Evolutionary conservation across 768 basidiomycete genomes (phyloP).

Genomic region (Termitomyces sp.): DNA sequence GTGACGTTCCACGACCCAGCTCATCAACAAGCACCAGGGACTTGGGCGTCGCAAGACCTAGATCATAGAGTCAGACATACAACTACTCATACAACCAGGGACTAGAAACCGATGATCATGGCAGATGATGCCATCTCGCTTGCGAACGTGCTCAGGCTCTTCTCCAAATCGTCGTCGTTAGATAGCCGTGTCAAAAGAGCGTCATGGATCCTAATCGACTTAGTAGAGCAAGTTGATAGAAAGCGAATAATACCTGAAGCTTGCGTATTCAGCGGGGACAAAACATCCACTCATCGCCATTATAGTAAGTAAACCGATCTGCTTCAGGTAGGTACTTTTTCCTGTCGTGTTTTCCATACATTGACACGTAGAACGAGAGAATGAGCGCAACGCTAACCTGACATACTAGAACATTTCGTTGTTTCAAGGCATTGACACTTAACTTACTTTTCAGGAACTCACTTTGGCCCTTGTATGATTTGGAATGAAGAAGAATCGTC

Average conservation of each 20-base stretch:
- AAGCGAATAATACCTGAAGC: slow-evolving; percentile 54
- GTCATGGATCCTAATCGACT: slow-evolving; percentile 62
- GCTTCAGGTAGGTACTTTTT: slow-evolving; percentile 91
- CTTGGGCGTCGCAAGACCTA: slow-evolving; percentile 64
- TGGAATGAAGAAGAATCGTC: slow-evolving; percentile 84
- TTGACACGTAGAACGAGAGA: not conserved
- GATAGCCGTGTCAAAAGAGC: slow-evolving; percentile 82
- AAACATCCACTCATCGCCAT: slow-evolving; percentile 92
- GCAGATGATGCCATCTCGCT: slow-evolving; percentile 91
- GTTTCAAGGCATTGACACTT: not conserved
- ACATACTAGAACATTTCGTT: slow-evolving; percentile 31
- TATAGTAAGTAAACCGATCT: slow-evolving; percentile 75
- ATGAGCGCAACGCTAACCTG: slow-evolving; percentile 23
- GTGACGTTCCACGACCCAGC: slow-evolving; percentile 87
- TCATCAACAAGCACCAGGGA: slow-evolving; percentile 90
- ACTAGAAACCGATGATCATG: slow-evolving; percentile 72
- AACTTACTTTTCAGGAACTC: slow-evolving; percentile 17
- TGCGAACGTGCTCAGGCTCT: slow-evolving; percentile 89
- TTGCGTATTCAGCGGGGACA: slow-evolving; percentile 91
- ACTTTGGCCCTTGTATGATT: slow-evolving; percentile 91
- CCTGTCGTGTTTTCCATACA: slow-evolving; percentile 32
- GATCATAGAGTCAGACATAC: not conserved
- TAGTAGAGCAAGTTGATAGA: not conserved
- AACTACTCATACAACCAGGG: not conserved
- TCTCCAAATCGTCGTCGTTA: slow-evolving; percentile 92